Evolutionary conservation across 2,329 filamentous ascomycete genomes (phyloP).

Genomic region (Aspergillus japonicus): DNA sequence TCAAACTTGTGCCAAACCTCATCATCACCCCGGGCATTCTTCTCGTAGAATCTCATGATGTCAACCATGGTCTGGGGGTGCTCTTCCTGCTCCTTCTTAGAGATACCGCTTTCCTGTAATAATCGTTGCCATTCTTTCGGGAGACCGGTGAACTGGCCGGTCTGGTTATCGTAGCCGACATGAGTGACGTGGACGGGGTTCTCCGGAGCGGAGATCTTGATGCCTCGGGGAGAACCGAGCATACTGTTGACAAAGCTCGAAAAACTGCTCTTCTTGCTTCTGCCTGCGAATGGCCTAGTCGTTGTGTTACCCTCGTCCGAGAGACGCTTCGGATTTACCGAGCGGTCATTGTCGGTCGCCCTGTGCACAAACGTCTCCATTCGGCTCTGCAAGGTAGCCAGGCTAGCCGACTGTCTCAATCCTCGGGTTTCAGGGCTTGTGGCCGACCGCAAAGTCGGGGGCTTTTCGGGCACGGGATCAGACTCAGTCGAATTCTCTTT

Average conservation of each 20-base stretch:
- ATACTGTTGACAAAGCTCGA: slow-evolving; percentile 82
- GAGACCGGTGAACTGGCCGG: slow-evolving; percentile 92
- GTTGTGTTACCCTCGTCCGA: slow-evolving; percentile 71
- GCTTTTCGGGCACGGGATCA: slow-evolving; percentile 37
- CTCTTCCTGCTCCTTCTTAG: slow-evolving; percentile 91
- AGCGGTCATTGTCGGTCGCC: slow-evolving; percentile 46
- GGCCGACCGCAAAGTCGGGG: slow-evolving; percentile 48
- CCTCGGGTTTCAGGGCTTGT: slow-evolving; percentile 58
- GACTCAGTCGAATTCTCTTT: slow-evolving; percentile 41
- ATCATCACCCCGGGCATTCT: slow-evolving; percentile 82
- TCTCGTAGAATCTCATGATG: slow-evolving; percentile 95
- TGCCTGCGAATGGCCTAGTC: slow-evolving; percentile 59
- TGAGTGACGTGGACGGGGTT: slow-evolving; percentile 98
- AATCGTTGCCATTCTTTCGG: slow-evolving; percentile 98
- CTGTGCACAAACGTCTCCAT: slow-evolving; percentile 51
- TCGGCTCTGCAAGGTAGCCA: slow-evolving; percentile 53
- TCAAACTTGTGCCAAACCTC: slow-evolving; percentile 96
- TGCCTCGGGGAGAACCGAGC: slow-evolving; percentile 81
- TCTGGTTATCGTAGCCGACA: slow-evolving; percentile 94
- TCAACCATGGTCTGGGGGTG: slow-evolving; percentile 95
- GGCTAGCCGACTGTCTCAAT: slow-evolving; percentile 66
- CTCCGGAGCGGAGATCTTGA: slow-evolving; percentile 94
- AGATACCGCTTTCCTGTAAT: slow-evolving; percentile 92
- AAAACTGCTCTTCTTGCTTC: slow-evolving; percentile 81
- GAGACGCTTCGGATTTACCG: slow-evolving; percentile 66